Evolutionary conservation across 768 basidiomycete genomes (phyloP).

Genomic region (Rhizopogon salebrosus): DNA sequence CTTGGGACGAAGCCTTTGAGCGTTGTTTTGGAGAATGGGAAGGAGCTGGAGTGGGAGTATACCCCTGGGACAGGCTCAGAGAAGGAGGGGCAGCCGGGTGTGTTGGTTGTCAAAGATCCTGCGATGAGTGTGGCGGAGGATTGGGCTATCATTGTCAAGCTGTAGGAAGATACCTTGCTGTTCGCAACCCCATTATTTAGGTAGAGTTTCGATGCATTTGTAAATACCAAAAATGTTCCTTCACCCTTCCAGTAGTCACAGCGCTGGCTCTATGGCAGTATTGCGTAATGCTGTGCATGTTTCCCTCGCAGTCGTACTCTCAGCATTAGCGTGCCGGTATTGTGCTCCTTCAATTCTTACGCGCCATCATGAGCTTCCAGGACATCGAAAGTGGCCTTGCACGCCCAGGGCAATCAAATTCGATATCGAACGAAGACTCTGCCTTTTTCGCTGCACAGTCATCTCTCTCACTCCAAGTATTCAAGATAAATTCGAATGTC

Average conservation of each 20-base stretch:
- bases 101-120: conserved; percentile 76
- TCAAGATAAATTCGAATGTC: conserved; percentile 98
- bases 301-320: too few species aligned
- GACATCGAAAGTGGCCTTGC: conserved; percentile 43
- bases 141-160: conserved; percentile 50
- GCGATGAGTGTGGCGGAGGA: conserved; percentile 50
- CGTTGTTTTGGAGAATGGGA: conserved; percentile 45
- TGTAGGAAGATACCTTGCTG: conserved; percentile 5
- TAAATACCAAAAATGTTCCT: too few species aligned
- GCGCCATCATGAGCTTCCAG: conserved; percentile 41
- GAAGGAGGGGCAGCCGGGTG: conserved; percentile 60
- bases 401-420: conserved; percentile 23
- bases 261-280: too few species aligned
- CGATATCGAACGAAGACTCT: conserved; percentile 50
- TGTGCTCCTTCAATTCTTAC: not conserved
- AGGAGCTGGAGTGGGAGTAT: conserved; percentile 65
- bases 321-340: not conserved
- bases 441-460: conserved; percentile 73
- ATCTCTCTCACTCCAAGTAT: conserved; percentile 86
- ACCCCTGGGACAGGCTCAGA: conserved; percentile 51
- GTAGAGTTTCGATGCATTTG: too few species aligned
- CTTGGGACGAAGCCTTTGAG: conserved; percentile 54
- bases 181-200: not conserved
- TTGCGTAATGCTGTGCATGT: too few species aligned
- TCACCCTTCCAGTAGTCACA: too few species aligned